Conservation (phyloP, 106 monocot genomes). For the Apostasia shenzhenica region DNA sequence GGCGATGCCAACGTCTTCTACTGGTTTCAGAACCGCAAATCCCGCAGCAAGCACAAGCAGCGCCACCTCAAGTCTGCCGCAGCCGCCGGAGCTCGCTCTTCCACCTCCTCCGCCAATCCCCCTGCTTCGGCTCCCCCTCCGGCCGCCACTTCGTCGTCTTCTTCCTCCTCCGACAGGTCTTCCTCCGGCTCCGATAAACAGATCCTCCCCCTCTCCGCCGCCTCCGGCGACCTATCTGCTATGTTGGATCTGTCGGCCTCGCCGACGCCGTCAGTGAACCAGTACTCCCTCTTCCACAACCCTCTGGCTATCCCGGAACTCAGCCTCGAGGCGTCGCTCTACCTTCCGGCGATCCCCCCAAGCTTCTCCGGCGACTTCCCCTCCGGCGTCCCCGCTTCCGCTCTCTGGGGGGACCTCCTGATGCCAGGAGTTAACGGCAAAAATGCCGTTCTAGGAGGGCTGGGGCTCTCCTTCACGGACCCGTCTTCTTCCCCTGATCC, state of each 20-base stretch:
- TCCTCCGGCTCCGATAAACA: conserved; percentile 34
- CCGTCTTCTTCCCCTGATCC: not conserved
- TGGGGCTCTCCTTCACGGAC: not conserved
- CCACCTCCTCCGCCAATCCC: conserved; percentile 5
- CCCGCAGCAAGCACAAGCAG: conserved; percentile 76
- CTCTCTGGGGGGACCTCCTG: conserved; percentile 13
- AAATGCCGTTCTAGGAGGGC: not conserved
- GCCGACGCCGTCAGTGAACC: conserved; percentile 16
- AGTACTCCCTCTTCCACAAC: conserved; percentile 6
- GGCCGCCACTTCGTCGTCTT: conserved; percentile 28
- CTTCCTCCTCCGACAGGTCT: conserved; percentile 37
- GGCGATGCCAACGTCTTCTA: conserved; percentile 99
- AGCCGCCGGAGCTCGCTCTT: not conserved
- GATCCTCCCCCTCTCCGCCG: conserved; percentile 5
- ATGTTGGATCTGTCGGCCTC: not conserved
- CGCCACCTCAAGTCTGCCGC: conserved; percentile 36
- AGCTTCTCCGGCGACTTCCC: conserved; percentile 14
- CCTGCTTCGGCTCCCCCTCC: not conserved
- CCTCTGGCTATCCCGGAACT: not conserved
- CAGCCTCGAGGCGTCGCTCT: not conserved
- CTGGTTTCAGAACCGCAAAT: conserved; percentile 94
- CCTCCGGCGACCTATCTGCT: not conserved
- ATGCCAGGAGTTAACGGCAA: not conserved
- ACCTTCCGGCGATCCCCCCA: conserved; percentile 3
- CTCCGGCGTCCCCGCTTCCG: not conserved